A percentile compares a stretch with the other conserved stretches of the same genome.
Conservation (phyloP, 306 rosid species). For the Rosa persica region DNA sequence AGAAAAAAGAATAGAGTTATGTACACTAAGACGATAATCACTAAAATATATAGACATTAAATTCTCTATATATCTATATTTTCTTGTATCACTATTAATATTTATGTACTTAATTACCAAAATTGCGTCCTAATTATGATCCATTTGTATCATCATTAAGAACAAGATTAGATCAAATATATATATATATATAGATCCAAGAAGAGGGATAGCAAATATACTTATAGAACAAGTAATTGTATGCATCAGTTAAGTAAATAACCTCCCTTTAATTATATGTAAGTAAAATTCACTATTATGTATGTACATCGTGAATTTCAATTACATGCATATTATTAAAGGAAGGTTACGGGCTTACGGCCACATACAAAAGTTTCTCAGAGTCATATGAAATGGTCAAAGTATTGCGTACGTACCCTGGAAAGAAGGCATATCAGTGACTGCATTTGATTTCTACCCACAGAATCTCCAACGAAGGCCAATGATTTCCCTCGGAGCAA, state of each 20-base stretch:
- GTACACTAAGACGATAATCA: background rate
- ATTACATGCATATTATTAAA: constrained; percentile 1
- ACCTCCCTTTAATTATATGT: background rate
- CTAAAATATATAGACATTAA: no score
- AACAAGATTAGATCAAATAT: background rate
- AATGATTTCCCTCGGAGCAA: constrained; percentile 69
- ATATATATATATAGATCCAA: background rate
- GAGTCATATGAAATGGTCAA: background rate
- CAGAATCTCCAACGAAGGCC: constrained; percentile 95
- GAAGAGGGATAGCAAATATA: no score
- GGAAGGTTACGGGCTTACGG: background rate
- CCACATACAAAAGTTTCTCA: background rate
- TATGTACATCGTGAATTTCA: background rate
- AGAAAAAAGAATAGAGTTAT: background rate
- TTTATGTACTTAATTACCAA: background rate
- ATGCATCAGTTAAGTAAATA: background rate
- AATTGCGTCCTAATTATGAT: background rate
- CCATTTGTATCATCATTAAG: background rate
- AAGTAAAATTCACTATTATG: background rate
- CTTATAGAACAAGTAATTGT: no score
- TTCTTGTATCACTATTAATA: background rate
- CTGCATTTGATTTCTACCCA: constrained; percentile 92
- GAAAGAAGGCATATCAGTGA: constrained; percentile 66
- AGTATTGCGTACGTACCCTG: constrained; percentile 13
- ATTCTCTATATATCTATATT: background rate